A percentile compares a stretch with the other conserved stretches of the same genome.
Conservation (phyloP, 2,329 filamentous ascomycete genomes). For the Metarhizium brunneum region DNA sequence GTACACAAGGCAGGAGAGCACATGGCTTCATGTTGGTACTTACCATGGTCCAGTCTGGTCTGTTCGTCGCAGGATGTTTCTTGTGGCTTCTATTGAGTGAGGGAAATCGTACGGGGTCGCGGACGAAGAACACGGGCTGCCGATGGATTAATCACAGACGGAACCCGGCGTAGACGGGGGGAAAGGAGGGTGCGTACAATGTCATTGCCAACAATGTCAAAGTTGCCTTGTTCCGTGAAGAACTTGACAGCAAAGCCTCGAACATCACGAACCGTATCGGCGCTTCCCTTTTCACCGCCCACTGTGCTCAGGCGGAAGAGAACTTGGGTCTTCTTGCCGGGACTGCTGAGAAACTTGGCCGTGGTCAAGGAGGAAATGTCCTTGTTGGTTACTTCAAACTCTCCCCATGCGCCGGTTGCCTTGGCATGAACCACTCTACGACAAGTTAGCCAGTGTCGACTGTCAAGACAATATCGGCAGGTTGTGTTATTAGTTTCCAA, state of each 20-base stretch:
- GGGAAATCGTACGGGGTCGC: not conserved
- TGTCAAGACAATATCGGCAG: too few species aligned
- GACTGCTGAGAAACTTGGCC: not conserved
- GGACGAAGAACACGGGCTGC: not conserved
- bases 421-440: too few species aligned
- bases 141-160: constrained; percentile 9
- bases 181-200: constrained; percentile 32
- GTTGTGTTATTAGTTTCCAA: too few species aligned
- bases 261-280: constrained; percentile 59
- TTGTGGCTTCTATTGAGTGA: too few species aligned
- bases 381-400: too few species aligned
- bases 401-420: too few species aligned
- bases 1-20: constrained; percentile 16
- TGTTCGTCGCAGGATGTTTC: too few species aligned
- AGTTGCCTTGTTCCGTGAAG: constrained; percentile 61
- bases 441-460: too few species aligned
- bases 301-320: constrained; percentile 48
- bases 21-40: too few species aligned
- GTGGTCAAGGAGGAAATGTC: too few species aligned
- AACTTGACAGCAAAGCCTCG: constrained; percentile 50
- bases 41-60: too few species aligned
- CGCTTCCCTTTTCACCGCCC: constrained; percentile 54
- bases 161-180: too few species aligned
- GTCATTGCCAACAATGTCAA: constrained; percentile 55
- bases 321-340: not conserved